Conservation (phyloP, 1,284 basidiomycete genomes). For the Ceratobasidium sp. region DNA sequence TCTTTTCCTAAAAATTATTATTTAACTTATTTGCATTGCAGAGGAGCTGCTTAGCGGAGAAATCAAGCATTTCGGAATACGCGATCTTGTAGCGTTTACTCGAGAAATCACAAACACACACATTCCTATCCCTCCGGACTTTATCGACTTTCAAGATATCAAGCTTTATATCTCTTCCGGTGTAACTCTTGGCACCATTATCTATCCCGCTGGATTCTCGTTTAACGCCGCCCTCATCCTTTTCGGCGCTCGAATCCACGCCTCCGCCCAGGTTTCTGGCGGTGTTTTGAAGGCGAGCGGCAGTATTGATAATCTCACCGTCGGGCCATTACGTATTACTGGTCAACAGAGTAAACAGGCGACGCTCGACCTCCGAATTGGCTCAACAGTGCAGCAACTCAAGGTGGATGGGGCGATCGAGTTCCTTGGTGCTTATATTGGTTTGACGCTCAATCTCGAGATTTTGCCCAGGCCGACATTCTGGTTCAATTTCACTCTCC, state of each 20-base stretch:
- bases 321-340: background rate
- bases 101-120: background rate
- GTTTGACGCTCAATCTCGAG: background rate
- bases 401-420: background rate
- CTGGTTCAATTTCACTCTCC: background rate
- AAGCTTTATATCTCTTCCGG: slow-evolving; percentile 19
- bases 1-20: background rate
- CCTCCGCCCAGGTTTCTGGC: background rate
- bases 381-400: background rate
- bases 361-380: background rate
- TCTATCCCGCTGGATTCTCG: slow-evolving; percentile 6
- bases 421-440: background rate
- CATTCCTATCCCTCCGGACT: background rate
- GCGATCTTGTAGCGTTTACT: slow-evolving; percentile 8
- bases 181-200: slow-evolving; percentile 10
- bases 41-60: slow-evolving; percentile 3
- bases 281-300: slow-evolving; percentile 5
- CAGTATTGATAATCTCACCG: background rate
- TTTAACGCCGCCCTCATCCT: slow-evolving; percentile 1
- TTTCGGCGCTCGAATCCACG: background rate
- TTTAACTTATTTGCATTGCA: background rate
- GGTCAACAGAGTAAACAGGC: background rate
- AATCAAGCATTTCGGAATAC: slow-evolving; percentile 1
- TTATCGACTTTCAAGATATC: slow-evolving; percentile 10
- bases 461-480: background rate